A percentile compares a stretch with the other conserved stretches of the same genome.
Evolutionary conservation across 2,329 filamentous ascomycete species (phyloP).

Genomic region (Pseudogymnoascus sp.): DNA sequence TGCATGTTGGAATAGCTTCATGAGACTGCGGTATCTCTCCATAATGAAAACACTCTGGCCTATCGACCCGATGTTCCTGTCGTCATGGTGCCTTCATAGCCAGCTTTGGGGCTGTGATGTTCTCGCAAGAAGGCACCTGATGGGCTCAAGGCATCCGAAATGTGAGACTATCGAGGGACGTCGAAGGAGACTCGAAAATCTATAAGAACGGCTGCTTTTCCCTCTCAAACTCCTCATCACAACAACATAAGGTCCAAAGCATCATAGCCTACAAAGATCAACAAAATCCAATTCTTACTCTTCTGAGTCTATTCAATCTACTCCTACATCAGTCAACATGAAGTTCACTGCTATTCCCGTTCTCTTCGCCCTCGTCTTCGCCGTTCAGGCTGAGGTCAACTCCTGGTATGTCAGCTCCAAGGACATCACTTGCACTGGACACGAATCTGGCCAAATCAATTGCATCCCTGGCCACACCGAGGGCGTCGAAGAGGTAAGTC

Average conservation of each 20-base stretch:
- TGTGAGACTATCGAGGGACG: not conserved
- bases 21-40: not conserved
- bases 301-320: not conserved
- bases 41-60: not conserved
- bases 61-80: not conserved
- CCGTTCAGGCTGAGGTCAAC: slow-evolving; percentile 2
- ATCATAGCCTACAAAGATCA: not conserved
- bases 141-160: not conserved
- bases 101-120: not conserved
- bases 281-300: not conserved
- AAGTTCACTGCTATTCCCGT: not conserved
- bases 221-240: not conserved
- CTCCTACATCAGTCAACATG: not conserved
- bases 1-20: not conserved
- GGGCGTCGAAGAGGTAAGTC: slow-evolving; percentile 6
- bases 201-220: not conserved
- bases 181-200: not conserved
- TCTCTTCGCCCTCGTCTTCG: not conserved
- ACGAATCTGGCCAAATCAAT: slow-evolving; percentile 11
- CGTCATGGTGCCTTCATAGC: not conserved
- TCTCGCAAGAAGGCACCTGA: not conserved
- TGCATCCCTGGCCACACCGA: slow-evolving; percentile 11
- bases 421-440: slow-evolving; percentile 12
- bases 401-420: slow-evolving; percentile 12
- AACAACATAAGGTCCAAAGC: not conserved